Conservation (phyloP, 2,329 filamentous ascomycete genomes). For the Beauveria bassiana region DNA sequence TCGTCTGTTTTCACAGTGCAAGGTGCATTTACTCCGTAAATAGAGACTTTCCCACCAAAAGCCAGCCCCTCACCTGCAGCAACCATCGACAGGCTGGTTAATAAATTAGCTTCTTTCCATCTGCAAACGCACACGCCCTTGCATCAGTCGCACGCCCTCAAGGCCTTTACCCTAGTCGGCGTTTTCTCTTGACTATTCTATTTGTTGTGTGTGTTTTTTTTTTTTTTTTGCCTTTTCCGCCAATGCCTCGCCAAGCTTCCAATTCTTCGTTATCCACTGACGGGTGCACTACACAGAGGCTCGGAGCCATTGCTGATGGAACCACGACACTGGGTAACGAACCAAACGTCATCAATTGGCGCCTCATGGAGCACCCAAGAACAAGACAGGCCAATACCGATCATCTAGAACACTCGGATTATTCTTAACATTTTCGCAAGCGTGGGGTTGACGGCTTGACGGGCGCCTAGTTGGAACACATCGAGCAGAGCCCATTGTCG, state of each 20-base stretch:
- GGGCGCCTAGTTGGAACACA: conserved; percentile 11
- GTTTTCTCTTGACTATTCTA: neutral
- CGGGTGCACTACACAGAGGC: conserved; percentile 2
- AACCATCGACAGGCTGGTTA: conserved; percentile 2
- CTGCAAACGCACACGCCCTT: conserved; percentile 2
- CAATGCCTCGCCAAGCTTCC: conserved; percentile 3
- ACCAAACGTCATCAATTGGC: neutral
- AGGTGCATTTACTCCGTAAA: no score
- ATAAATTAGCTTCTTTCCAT: neutral
- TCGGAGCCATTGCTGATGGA: neutral
- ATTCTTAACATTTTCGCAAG: neutral
- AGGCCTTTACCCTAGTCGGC: neutral
- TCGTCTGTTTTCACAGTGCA: no score
- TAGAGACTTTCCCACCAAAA: neutral
- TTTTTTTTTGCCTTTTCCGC: conserved; percentile 1
- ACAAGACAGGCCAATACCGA: neutral
- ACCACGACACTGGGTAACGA: neutral
- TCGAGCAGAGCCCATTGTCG: neutral
- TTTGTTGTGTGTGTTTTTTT: neutral
- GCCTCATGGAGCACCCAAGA: neutral
- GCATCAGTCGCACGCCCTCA: conserved; percentile 2
- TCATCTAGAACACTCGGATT: neutral
- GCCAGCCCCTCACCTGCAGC: conserved; percentile 5
- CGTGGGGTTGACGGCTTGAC: conserved; percentile 3
- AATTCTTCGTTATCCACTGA: neutral